These are phyloP conservation scores for Periconia macrospinosa DNA, from an alignment of 2,329 filamentous ascomycete genomes.

Conservation along the genomic window DNA sequence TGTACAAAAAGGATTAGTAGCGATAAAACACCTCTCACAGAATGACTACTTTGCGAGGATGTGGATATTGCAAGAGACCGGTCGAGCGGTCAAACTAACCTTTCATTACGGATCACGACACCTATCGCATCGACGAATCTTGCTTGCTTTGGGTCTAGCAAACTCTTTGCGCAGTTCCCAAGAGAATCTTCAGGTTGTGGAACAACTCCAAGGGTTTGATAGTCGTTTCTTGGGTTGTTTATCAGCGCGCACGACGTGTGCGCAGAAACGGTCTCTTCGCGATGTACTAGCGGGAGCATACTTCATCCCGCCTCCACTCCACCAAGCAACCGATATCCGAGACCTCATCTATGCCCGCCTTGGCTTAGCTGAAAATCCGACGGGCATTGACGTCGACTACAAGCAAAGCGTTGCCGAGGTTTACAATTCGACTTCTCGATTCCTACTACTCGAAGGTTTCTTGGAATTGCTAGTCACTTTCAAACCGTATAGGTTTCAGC, in stretches of 20 bases:
- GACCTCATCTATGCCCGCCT: constrained; percentile 1
- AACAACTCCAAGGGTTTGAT: background rate
- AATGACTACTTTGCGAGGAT: constrained; percentile 1
- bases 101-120: background rate
- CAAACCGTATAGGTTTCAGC: background rate
- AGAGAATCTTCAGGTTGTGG: background rate
- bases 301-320: background rate
- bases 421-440: background rate
- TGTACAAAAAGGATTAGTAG: background rate
- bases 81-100: background rate
- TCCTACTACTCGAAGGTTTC: background rate
- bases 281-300: constrained; percentile 1
- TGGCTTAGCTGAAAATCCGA: background rate
- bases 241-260: constrained; percentile 1
- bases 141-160: background rate
- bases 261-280: background rate
- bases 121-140: background rate
- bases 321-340: background rate
- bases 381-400: background rate
- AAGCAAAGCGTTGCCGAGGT: background rate
- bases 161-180: background rate
- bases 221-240: constrained; percentile 2
- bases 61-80: constrained; percentile 5
- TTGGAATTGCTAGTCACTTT: constrained; percentile 1
- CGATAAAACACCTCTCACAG: background rate